phyloP scores from a whole-genome alignment of 129 eudicot species.

The Scalesia atractyloides region DNA sequence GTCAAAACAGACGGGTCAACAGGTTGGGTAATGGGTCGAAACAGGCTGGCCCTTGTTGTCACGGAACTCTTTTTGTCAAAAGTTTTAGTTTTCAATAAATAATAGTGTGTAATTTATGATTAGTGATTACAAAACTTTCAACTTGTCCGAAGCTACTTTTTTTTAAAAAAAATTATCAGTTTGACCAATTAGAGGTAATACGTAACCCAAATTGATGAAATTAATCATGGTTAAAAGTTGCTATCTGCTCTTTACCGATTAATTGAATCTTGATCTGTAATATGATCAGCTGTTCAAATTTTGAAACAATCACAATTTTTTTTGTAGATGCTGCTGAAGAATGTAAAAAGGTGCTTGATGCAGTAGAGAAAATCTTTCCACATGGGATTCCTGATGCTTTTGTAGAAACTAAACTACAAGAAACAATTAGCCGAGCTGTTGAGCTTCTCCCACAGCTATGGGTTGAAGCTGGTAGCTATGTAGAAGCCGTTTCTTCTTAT shows the following conservation, averaged over 20 bases:
- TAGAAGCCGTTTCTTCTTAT: conserved; percentile 80
- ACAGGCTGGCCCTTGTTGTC: no score
- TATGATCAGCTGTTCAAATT: neutral
- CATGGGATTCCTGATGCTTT: conserved; percentile 76
- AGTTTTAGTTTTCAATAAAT: no score
- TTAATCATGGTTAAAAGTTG: neutral
- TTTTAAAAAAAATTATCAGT: no score
- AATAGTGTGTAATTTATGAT: no score
- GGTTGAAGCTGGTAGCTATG: conserved; percentile 58
- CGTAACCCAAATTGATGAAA: no score
- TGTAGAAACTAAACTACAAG: conserved; percentile 74
- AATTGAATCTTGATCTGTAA: conserved; percentile 3
- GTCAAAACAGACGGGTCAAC: neutral
- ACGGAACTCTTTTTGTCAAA: no score
- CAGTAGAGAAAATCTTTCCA: conserved; percentile 81
- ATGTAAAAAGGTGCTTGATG: conserved; percentile 88
- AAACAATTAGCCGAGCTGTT: conserved; percentile 79
- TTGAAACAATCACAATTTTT: neutral
- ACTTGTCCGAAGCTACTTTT: no score
- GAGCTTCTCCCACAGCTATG: conserved; percentile 94
- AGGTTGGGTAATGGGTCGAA: neutral
- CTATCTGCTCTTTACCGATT: neutral
- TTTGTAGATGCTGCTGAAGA: conserved; percentile 82
- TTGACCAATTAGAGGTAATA: no score
- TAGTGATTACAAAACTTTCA: no score